A percentile compares a stretch with the other conserved stretches of the same genome.
Conservation (phyloP, 2,329 filamentous ascomycete genomes). For the Fusarium paranaense region DNA sequence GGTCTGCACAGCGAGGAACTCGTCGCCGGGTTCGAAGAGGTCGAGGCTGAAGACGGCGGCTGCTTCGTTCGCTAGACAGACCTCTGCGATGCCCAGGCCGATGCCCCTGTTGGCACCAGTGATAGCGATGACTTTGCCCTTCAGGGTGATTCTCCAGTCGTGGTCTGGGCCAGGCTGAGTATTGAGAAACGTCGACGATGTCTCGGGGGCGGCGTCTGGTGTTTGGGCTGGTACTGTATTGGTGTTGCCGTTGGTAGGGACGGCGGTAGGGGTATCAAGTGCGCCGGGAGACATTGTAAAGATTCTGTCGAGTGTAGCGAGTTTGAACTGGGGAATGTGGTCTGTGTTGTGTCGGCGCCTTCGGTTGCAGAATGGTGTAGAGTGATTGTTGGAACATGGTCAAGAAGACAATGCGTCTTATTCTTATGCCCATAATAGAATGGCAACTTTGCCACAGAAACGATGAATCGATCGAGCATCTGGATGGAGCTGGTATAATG, state of each 20-base stretch:
- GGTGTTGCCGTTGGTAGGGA: neutral
- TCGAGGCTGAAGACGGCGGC: slow-evolving; percentile 45
- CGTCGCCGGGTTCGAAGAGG: slow-evolving; percentile 41
- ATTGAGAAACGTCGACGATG: slow-evolving; percentile 32
- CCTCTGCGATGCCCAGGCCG: slow-evolving; percentile 59
- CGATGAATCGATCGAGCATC: neutral
- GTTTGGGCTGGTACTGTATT: neutral
- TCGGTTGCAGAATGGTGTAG: no score
- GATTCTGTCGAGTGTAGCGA: no score
- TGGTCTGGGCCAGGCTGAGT: slow-evolving; percentile 50
- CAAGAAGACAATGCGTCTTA: neutral
- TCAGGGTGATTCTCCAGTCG: slow-evolving; percentile 51
- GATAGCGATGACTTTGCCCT: slow-evolving; percentile 54
- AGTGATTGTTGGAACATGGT: no score
- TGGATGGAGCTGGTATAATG: neutral
- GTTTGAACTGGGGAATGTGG: no score
- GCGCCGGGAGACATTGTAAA: neutral
- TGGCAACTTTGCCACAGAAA: neutral
- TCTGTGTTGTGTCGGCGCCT: no score
- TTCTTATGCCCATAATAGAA: neutral
- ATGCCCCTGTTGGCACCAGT: slow-evolving; percentile 59
- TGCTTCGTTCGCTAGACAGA: slow-evolving; percentile 58
- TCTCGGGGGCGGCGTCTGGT: slow-evolving; percentile 20
- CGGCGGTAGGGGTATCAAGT: neutral
- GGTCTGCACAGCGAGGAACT: slow-evolving; percentile 49